These are phyloP conservation scores for Phytophthora podocarpi DNA, from an alignment of 352 stramenopile species.

Conservation along the genomic window DNA sequence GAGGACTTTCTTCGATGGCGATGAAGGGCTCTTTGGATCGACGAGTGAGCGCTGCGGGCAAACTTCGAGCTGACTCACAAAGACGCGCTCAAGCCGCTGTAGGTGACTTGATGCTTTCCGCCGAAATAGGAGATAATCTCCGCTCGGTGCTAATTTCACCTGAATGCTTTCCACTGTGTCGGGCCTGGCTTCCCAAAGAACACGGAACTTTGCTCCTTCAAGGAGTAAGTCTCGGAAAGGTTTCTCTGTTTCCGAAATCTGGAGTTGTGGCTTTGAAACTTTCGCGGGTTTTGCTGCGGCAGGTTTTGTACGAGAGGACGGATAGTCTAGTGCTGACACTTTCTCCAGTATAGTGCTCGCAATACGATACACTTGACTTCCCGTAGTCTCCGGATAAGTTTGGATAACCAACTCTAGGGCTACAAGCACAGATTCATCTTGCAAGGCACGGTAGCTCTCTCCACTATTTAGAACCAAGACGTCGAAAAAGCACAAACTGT, in stretches of 20 bases:
- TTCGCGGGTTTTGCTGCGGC: neutral
- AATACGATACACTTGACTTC: slow-evolving; percentile 25
- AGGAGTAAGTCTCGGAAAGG: slow-evolving; percentile 30
- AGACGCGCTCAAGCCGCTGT: slow-evolving; percentile 42
- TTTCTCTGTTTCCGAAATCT: slow-evolving; percentile 19
- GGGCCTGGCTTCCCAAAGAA: slow-evolving; percentile 31
- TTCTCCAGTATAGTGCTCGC: slow-evolving; percentile 31
- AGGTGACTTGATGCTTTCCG: slow-evolving; percentile 25
- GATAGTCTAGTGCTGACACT: slow-evolving; percentile 27
- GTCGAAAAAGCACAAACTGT: slow-evolving; percentile 38
- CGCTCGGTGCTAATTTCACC: slow-evolving; percentile 39
- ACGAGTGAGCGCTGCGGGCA: slow-evolving; percentile 26
- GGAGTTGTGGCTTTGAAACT: neutral
- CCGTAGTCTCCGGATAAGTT: slow-evolving; percentile 24
- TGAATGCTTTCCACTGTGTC: slow-evolving; percentile 37
- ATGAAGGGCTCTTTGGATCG: neutral
- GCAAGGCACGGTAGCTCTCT: slow-evolving; percentile 20
- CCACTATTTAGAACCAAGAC: slow-evolving; percentile 28
- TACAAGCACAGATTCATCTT: slow-evolving; percentile 32
- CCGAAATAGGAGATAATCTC: slow-evolving; percentile 50
- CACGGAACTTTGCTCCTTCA: slow-evolving; percentile 27
- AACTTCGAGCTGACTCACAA: slow-evolving; percentile 48
- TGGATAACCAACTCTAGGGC: slow-evolving; percentile 18
- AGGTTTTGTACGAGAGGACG: slow-evolving; percentile 11
- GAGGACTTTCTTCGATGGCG: slow-evolving; percentile 23